Base-by-base conservation (phyloP, 192 early-diverging fungal species). In the Kickxella alabastrina region DNA sequence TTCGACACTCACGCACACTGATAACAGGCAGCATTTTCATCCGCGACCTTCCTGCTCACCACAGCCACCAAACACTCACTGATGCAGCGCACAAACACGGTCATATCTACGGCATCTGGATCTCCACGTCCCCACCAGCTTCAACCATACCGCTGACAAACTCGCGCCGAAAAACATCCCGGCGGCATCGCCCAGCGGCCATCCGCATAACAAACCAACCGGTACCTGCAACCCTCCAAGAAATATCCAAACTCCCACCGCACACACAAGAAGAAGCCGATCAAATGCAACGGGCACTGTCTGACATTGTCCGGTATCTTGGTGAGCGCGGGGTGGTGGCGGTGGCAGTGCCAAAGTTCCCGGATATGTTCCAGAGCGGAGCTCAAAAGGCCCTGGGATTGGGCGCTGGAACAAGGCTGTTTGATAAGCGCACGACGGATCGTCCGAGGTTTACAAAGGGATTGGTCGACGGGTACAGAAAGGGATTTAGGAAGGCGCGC, bases 391-490 rank as follows among this genome's bases (percentile, higher is more conserved):
- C 60, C 5, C 15, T 63, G 47, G 50, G 60, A 9, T 27, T 34
- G 27, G 68, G 68, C 19, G 37, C 27, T 4, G 28, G 41, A 2
- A 59, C 60, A 3, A 43, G 68, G 31, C 12, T 34, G 18, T 72
- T 72, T 49, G 69, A 72, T 24, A 15, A 18, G 44, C 26, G 13
- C 4, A 64, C 62, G 3, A 57, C 69, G 4, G 13, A 25, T 5
- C 51, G 14, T 34, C 69, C 62, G 7, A 13, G 37, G 8, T 52
- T 49, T 32, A 65, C 57, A 0, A 29, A 36, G 6, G 69, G 69
- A 12, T 48, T 72, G 57, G n/a, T 72, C 10, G 58, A 72, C n/a
- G 69, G 69, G 15, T 72, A 72, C 24, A 23, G 69, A 10, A 6
- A 44, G 14, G 69, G 69, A 17, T 72, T 65, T 41, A 29, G 34